Base-by-base conservation (phyloP, 805 yeast species). In the Nakazawaea wickerhamii region DNA sequence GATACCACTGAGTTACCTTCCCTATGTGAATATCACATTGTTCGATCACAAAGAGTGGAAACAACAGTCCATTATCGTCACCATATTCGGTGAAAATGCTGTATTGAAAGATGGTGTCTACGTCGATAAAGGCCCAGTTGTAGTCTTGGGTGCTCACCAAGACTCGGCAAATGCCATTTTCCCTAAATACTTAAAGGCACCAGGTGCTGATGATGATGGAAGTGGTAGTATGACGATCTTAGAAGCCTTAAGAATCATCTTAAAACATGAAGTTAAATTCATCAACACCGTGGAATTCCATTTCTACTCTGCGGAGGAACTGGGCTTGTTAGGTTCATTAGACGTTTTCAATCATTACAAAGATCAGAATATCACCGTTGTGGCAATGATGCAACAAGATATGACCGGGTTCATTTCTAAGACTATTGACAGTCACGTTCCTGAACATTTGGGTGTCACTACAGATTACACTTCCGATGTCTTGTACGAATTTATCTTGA, bases 191-290 rank as follows among this genome's bases (percentile, higher is more conserved):
- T 56, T 84, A 50, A 70, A 77, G 19, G 87, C 96, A 0, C 96
- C 96, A 1, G 98, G 98, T 3, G 97, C 96, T 3, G 98, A 91
- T 58, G 98, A 91, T 57, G 85, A 90, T 60, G 95, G 95, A 2
- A 78, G 90, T 3, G 98, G 97, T 8, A 82, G 90, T 4, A 79
- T 83, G 4, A 82, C 95, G 2, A 73, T 77, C 25, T 60, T 89
- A 42, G 95, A 89, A 59, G 79, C 89, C 1, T 71, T 89, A 52
- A 71, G 93, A 50, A 61, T 84, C 13, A 63, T 87, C 21, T 60
- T 74, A 6, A 48, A 50, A 36, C 27, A 59, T 7, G 20, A 13
- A 19, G 21, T 48, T 20, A 30, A 13, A 27, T 36, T 43, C 11
- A 63, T 72, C 33, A 86, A 88, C 61, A 77, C 95, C 0, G 62